Evolutionary conservation across 2,329 filamentous ascomycete genomes (phyloP).

Genomic region (Claviceps fusiformis): DNA sequence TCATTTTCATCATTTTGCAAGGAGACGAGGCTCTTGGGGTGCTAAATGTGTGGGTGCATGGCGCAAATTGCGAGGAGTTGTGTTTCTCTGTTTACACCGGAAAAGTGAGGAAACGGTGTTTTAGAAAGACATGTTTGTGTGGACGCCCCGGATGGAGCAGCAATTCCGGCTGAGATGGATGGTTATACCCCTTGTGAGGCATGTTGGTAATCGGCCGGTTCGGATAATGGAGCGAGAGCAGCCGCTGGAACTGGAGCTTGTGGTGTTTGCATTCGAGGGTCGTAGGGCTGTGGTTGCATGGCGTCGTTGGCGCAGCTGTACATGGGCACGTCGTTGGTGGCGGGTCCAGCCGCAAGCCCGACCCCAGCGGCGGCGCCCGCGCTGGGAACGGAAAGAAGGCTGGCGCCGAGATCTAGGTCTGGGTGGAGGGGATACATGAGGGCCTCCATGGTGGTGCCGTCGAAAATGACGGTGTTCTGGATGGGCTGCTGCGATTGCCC

Average conservation of each 20-base stretch:
- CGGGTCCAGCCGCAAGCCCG: too few species aligned
- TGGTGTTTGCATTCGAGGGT: background rate
- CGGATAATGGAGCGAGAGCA: background rate
- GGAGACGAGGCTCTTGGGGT: too few species aligned
- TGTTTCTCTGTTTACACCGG: too few species aligned
- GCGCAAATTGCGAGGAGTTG: too few species aligned
- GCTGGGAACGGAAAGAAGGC: conserved; percentile 24
- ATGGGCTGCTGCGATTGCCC: conserved; percentile 86
- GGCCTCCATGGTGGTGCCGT: conserved; percentile 67
- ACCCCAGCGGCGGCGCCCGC: background rate
- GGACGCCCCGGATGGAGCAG: background rate
- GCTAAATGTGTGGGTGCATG: too few species aligned
- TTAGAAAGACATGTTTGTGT: background rate
- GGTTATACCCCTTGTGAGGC: background rate
- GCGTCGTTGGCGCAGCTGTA: background rate
- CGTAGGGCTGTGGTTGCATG: background rate
- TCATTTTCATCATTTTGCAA: too few species aligned
- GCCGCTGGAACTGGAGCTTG: background rate
- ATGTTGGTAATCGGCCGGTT: background rate
- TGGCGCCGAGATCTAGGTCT: conserved; percentile 38
- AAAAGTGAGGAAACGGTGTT: too few species aligned
- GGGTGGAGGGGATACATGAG: conserved; percentile 75
- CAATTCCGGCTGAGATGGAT: background rate
- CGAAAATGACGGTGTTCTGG: conserved; percentile 87
- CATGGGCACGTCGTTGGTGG: background rate